Evolutionary conservation across 2,329 filamentous ascomycete species (phyloP).

Genomic region (Epicoccum sorghinum): DNA sequence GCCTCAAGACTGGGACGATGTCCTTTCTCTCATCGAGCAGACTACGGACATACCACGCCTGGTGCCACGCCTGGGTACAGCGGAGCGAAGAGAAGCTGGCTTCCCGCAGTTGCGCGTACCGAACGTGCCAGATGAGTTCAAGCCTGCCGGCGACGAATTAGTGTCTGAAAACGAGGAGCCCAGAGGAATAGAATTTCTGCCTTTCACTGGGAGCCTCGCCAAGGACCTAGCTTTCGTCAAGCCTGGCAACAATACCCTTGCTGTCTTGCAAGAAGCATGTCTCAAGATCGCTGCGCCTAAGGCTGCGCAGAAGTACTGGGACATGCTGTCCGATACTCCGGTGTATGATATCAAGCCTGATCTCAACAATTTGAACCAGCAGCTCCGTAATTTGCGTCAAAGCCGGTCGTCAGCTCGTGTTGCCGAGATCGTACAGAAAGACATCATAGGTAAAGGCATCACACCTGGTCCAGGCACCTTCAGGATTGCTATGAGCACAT

Average conservation of each 20-base stretch:
- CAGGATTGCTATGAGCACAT: slow-evolving; percentile 74
- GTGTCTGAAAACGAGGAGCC: slow-evolving; percentile 23
- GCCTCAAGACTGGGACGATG: slow-evolving; percentile 69
- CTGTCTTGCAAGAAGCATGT: slow-evolving; percentile 71
- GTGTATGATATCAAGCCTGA: slow-evolving; percentile 72
- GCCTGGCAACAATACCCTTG: slow-evolving; percentile 65
- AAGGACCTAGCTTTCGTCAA: slow-evolving; percentile 51
- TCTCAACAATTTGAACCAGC: slow-evolving; percentile 69
- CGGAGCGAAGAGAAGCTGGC: slow-evolving; percentile 33
- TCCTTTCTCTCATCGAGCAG: slow-evolving; percentile 79
- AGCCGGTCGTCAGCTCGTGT: slow-evolving; percentile 69
- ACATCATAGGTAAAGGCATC: slow-evolving; percentile 36
- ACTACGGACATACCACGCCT: slow-evolving; percentile 76
- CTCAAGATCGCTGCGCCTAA: slow-evolving; percentile 64
- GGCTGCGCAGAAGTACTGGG: slow-evolving; percentile 79
- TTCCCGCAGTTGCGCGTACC: slow-evolving; percentile 46
- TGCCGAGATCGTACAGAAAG: slow-evolving; percentile 60
- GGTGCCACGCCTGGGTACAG: slow-evolving; percentile 46
- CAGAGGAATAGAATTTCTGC: slow-evolving; percentile 43
- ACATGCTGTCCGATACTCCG: slow-evolving; percentile 63
- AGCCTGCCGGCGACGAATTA: slow-evolving; percentile 38
- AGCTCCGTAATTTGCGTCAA: slow-evolving; percentile 70
- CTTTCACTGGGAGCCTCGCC: slow-evolving; percentile 32
- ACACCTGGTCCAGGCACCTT: slow-evolving; percentile 60
- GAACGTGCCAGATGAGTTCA: slow-evolving; percentile 33